phyloP scores from a whole-genome alignment of 352 stramenopile genomes.

The Aphanomyces euteiches region DNA sequence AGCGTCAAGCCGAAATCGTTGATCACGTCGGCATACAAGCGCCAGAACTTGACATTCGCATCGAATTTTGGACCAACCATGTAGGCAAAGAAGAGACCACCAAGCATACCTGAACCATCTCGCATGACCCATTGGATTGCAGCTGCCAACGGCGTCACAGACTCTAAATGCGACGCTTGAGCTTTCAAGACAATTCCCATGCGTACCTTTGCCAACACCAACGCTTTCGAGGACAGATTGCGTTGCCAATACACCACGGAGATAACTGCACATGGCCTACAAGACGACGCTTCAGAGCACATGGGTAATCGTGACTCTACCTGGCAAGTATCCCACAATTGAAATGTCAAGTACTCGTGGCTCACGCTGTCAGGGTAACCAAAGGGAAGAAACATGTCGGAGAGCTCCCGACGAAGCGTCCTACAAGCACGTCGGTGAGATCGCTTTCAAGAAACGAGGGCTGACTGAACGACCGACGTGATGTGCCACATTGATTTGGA shows the following conservation, averaged over 20 bases:
- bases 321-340: constrained; percentile 94
- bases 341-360: constrained; percentile 90
- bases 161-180: constrained; percentile 35
- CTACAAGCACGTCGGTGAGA: background rate
- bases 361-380: constrained; percentile 83
- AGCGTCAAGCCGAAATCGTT: constrained; percentile 94
- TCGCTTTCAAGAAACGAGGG: background rate
- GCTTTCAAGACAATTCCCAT: background rate
- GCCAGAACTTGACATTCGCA: constrained; percentile 94
- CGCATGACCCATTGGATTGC: constrained; percentile 76
- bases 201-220: constrained; percentile 83
- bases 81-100: constrained; percentile 93
- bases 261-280: constrained; percentile 91
- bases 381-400: constrained; percentile 82
- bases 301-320: constrained; percentile 30
- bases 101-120: constrained; percentile 82
- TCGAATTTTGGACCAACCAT: constrained; percentile 87
- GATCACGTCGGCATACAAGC: constrained; percentile 94
- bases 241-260: constrained; percentile 90
- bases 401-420: constrained; percentile 45
- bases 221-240: constrained; percentile 91
- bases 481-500: background rate
- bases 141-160: constrained; percentile 60
- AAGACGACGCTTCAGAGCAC: background rate
- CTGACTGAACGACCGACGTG: constrained; percentile 14